Evolutionary conservation across 176 grass and related monocot species (phyloP).

Genomic region (Otatea glauca): DNA sequence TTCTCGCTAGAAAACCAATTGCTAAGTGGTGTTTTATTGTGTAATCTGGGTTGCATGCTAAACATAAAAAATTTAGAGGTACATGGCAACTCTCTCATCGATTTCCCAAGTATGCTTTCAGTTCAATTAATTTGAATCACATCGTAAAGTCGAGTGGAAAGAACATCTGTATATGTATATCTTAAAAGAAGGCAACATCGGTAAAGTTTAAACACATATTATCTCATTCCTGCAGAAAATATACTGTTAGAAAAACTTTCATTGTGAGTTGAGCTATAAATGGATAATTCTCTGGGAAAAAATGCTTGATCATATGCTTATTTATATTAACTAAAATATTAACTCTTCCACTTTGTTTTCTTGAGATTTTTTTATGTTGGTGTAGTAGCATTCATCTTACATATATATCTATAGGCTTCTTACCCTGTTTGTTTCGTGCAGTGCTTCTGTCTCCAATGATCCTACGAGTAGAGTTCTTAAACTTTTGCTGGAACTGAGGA

Average conservation of each 20-base stretch:
- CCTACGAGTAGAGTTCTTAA: conserved; percentile 24
- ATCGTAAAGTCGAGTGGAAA: background rate
- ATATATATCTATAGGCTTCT: conserved; percentile 1
- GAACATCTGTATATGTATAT: background rate
- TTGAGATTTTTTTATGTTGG: background rate
- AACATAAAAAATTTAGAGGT: background rate
- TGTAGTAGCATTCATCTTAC: conserved; percentile 23
- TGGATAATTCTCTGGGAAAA: background rate
- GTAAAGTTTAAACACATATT: background rate
- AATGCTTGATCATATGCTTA: background rate
- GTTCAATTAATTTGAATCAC: background rate
- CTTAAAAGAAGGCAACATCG: background rate
- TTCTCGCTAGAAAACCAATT: background rate
- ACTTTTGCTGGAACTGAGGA: conserved; percentile 37
- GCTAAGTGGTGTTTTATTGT: background rate
- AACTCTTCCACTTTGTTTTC: background rate
- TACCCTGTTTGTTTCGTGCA: conserved; percentile 1
- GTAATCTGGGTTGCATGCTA: background rate
- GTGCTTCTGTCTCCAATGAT: conserved; percentile 34
- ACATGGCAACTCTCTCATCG: background rate
- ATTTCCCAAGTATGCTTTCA: background rate
- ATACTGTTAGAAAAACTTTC: background rate
- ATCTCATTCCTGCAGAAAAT: background rate
- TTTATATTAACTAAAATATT: background rate
- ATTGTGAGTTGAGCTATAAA: background rate